Base-by-base conservation (phyloP, 176 grass and related monocot species). In the Bonia amplexicaulis region DNA sequence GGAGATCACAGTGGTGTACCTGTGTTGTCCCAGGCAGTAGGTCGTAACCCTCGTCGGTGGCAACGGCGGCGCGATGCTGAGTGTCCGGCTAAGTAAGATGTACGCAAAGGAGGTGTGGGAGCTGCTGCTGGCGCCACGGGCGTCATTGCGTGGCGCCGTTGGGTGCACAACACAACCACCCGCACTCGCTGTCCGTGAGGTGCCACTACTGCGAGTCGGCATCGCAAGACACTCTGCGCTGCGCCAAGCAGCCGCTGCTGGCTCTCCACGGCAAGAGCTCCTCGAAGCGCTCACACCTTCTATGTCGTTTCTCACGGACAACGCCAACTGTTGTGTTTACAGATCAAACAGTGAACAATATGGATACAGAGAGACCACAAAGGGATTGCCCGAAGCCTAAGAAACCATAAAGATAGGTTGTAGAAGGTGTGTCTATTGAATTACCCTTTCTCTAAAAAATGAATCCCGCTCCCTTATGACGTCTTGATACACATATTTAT, bases 21-120 rank as follows among this genome's bases (percentile, higher is more conserved):
- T 86, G 0, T 90, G 85, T 58, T 84, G 91, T 6, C 76, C 69
- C 1, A 91, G 90, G 49, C 91, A 93, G 90, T 84, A 80, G 75
- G 84, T 78, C 31, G 86, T 83, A 72, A 80, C 37, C 17, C 46
- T 71, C 2, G 63, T 62, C 7, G 92, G 60, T 48, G 52, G 83
- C 13, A 55, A 57, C 8, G 76, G 62, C 2, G 82, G 76, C 33
- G 52, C 73, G 25, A 29, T 27, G 14, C 40, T 60, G 25, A 53
- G 48, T 27, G 62, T 95, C 12, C 78, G 80, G 12, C 84, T 99
- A 0, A 93, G 96, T 40, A 88, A 99, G 76, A 92, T 99, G 83
- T 96, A 94, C 70, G 80, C 96, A 27, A 91, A 92, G 78, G 96
- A 99, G 82, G 96, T 94, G 81, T 85, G 86, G 16, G 91, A 99